Evolutionary conservation across 208 protist species (phyloP).

Genomic region (Wallacemonas sp.): DNA sequence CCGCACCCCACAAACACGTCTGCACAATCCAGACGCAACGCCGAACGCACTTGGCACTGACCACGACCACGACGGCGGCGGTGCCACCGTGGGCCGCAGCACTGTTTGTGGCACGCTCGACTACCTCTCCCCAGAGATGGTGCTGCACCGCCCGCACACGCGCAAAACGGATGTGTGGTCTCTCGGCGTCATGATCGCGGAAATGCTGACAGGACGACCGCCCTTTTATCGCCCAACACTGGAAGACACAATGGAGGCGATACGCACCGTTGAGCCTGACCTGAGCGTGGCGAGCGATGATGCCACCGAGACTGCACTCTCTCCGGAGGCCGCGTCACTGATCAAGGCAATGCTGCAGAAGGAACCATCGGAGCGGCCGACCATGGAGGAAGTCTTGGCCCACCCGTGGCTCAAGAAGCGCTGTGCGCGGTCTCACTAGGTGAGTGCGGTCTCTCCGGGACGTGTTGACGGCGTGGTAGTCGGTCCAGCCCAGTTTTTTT

Average conservation of each 20-base stretch:
- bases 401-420: constrained; percentile 69
- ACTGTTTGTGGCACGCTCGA: constrained; percentile 98
- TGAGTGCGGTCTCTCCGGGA: no score
- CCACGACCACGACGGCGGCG: not conserved
- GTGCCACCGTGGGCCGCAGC: constrained; percentile 10
- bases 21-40: not conserved
- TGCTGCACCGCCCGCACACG: constrained; percentile 57
- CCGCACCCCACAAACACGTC: not conserved
- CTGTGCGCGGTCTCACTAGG: no score
- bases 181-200: constrained; percentile 77
- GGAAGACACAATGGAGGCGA: constrained; percentile 58
- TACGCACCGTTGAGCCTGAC: constrained; percentile 35
- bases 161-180: constrained; percentile 87
- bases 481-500: no score
- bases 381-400: constrained; percentile 50
- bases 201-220: constrained; percentile 78
- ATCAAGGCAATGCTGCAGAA: constrained; percentile 60
- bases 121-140: constrained; percentile 98
- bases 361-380: constrained; percentile 47
- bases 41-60: not conserved
- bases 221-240: constrained; percentile 65
- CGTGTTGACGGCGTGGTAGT: no score
- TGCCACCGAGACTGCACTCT: constrained; percentile 12
- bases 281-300: constrained; percentile 14
- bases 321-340: constrained; percentile 27